Evolutionary conservation across 345 rosid genomes (phyloP).

Genomic region (Mercurialis annua): DNA sequence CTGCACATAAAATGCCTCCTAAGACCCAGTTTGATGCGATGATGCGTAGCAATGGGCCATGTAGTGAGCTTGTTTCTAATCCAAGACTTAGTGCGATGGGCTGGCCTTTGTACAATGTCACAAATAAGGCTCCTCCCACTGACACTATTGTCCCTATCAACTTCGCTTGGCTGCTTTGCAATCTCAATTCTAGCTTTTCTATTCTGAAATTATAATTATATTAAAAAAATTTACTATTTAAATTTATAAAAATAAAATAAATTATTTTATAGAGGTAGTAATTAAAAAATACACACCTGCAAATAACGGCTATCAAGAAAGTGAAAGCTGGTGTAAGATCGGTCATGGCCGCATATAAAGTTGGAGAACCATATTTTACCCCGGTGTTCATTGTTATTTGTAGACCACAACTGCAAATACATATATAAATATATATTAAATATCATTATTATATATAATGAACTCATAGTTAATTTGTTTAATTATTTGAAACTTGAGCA

Average conservation of each 20-base stretch:
- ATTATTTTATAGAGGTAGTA: too few species aligned
- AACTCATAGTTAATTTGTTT: too few species aligned
- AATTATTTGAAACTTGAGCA: neutral
- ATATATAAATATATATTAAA: neutral
- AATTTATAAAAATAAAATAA: too few species aligned
- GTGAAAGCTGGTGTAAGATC: slow-evolving; percentile 30
- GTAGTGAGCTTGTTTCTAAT: too few species aligned
- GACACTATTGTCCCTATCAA: slow-evolving; percentile 23
- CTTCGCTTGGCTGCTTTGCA: slow-evolving; percentile 28
- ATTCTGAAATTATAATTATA: slow-evolving; percentile 8
- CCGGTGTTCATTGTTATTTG: slow-evolving; percentile 19
- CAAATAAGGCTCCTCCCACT: slow-evolving; percentile 22
- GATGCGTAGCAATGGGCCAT: neutral
- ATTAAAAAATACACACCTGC: slow-evolving; percentile 14
- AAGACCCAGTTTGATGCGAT: slow-evolving; percentile 22
- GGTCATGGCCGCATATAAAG: slow-evolving; percentile 16
- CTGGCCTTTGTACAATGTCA: slow-evolving; percentile 28
- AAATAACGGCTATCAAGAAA: slow-evolving; percentile 24
- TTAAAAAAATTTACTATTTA: too few species aligned
- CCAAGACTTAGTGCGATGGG: neutral
- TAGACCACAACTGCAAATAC: slow-evolving; percentile 1
- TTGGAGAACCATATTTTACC: slow-evolving; percentile 23
- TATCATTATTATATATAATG: neutral
- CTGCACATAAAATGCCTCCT: slow-evolving; percentile 30
- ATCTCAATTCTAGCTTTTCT: slow-evolving; percentile 28